These are phyloP conservation scores for Clathrospora elynae DNA, from an alignment of 2,329 filamentous ascomycete genomes.

Conservation along the genomic window DNA sequence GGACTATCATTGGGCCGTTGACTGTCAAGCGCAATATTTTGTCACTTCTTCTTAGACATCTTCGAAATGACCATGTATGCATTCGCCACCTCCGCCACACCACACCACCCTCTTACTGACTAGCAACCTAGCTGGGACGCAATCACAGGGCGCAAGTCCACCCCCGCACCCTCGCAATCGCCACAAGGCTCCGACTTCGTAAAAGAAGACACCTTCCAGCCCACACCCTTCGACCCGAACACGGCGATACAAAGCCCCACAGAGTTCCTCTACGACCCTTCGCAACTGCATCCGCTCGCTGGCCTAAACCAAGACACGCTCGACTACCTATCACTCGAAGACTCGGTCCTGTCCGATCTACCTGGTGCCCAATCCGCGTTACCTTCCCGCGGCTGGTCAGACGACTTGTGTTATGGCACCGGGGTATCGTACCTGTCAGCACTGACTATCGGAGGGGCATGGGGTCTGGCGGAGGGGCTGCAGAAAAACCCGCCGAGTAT, in stretches of 20 bases:
- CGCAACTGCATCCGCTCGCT: constrained; percentile 88
- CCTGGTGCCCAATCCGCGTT: constrained; percentile 86
- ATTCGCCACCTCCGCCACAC: background rate
- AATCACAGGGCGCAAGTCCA: constrained; percentile 63
- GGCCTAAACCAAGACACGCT: constrained; percentile 91
- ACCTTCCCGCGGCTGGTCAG: constrained; percentile 94
- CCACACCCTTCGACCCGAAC: constrained; percentile 70
- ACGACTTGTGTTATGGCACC: constrained; percentile 97
- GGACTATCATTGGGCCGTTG: constrained; percentile 20
- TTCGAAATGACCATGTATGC: constrained; percentile 47
- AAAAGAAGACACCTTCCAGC: constrained; percentile 57
- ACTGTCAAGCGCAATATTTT: constrained; percentile 27
- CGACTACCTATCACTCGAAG: constrained; percentile 94
- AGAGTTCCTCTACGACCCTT: constrained; percentile 88
- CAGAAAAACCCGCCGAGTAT: constrained; percentile 71
- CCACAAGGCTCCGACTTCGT: constrained; percentile 38
- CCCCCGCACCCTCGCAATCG: constrained; percentile 51
- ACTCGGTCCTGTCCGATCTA: constrained; percentile 82
- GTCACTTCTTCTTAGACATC: constrained; percentile 21
- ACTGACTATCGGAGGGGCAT: constrained; percentile 81
- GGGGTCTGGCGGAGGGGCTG: constrained; percentile 90
- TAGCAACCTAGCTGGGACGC: constrained; percentile 55
- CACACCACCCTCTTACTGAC: constrained; percentile 12
- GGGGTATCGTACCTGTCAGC: constrained; percentile 93
- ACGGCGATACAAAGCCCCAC: constrained; percentile 76